Evolutionary conservation across 2,329 filamentous ascomycete genomes (phyloP).

Genomic region (Tolypocladium endophyticum): DNA sequence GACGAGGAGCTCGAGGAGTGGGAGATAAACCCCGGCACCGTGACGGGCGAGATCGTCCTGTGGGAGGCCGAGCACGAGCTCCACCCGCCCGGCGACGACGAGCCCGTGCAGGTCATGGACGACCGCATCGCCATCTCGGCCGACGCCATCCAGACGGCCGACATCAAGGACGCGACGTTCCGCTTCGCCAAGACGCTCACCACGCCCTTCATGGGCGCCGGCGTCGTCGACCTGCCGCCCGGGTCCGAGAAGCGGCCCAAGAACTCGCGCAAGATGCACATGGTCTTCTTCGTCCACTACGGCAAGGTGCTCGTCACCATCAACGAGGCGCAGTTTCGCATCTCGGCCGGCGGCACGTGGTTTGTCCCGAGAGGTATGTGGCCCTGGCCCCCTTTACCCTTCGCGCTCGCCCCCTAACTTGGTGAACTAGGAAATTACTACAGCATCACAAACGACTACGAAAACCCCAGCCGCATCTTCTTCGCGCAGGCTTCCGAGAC

Average conservation of each 20-base stretch:
- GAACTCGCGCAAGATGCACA: constrained; percentile 92
- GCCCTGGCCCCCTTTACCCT: background rate
- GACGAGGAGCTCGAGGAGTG: constrained; percentile 54
- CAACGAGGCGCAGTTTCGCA: constrained; percentile 65
- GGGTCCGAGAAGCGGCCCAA: constrained; percentile 78
- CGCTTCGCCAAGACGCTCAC: constrained; percentile 81
- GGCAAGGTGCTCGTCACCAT: constrained; percentile 76
- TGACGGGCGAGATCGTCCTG: constrained; percentile 51
- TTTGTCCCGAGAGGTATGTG: constrained; percentile 86
- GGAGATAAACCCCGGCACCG: constrained; percentile 56
- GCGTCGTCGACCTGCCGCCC: constrained; percentile 79
- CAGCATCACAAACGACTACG: constrained; percentile 73
- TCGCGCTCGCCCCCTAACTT: constrained; percentile 1
- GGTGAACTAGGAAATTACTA: constrained; percentile 76
- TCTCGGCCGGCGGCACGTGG: constrained; percentile 81
- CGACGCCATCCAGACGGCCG: constrained; percentile 43
- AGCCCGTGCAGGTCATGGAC: constrained; percentile 41
- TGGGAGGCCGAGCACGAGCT: constrained; percentile 51
- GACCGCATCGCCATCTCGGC: constrained; percentile 47
- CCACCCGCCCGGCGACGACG: constrained; percentile 42
- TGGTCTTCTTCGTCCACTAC: constrained; percentile 85
- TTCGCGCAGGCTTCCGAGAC: constrained; percentile 80
- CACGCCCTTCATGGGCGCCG: constrained; percentile 77
- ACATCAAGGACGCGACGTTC: constrained; percentile 61
- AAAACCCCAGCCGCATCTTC: constrained; percentile 67